These are phyloP conservation scores for Neopestalotiopsis sp. DNA, from an alignment of 2,329 filamentous ascomycete genomes.

Conservation along the genomic window DNA sequence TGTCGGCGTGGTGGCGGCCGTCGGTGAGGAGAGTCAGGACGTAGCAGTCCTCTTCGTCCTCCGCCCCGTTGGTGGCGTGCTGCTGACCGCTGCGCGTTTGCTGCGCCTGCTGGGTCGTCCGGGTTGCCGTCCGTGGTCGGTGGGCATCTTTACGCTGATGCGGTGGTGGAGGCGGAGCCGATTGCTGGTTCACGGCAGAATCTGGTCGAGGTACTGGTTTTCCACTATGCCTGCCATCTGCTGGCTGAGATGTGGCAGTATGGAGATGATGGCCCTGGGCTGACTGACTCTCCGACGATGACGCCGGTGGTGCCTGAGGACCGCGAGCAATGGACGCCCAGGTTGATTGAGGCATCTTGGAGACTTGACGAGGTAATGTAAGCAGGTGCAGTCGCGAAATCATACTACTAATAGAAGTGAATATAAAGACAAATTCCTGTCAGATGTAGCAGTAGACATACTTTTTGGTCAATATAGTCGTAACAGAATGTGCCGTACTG, in stretches of 20 bases:
- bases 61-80: not conserved
- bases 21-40: conserved; percentile 25
- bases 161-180: not conserved
- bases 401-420: not conserved
- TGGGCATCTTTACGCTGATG: not conserved
- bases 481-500: not conserved
- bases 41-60: conserved; percentile 22
- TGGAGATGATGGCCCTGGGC: too few species aligned
- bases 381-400: not conserved
- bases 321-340: conserved; percentile 1
- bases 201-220: not conserved
- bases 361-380: not conserved
- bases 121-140: not conserved
- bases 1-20: conserved; percentile 18
- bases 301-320: not conserved
- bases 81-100: not conserved
- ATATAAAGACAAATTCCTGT: too few species aligned
- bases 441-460: too few species aligned
- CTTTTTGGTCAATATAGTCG: too few species aligned
- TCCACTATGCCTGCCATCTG: not conserved
- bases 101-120: not conserved
- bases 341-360: not conserved
- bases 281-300: not conserved
- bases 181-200: not conserved
- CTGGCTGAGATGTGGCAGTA: not conserved